Conservation (phyloP, 495 filamentous ascomycete genomes). For the Penicillium malachiteum region DNA sequence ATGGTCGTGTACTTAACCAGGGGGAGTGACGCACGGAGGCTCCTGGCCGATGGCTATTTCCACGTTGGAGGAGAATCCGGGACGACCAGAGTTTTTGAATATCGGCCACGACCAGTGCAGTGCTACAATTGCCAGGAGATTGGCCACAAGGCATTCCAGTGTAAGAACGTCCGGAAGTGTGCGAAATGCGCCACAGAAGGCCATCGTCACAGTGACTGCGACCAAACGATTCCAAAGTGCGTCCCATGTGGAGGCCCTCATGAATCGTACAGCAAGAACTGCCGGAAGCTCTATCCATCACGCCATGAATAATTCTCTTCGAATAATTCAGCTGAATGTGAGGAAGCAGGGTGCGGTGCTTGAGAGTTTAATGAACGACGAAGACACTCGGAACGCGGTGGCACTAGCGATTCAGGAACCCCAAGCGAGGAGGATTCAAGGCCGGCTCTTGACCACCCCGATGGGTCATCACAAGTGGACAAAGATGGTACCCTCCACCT, state of each 20-base stretch:
- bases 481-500: conserved; percentile 28
- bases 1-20: conserved; percentile 37
- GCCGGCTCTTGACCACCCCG: conserved; percentile 20
- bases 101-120: conserved; percentile 24
- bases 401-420: conserved; percentile 28
- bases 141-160: conserved; percentile 25
- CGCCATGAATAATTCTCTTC: conserved; percentile 28
- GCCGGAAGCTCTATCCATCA: conserved; percentile 23
- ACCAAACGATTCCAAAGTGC: conserved; percentile 22
- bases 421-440: conserved; percentile 25
- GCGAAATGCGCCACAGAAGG: conserved; percentile 26
- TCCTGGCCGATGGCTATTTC: conserved; percentile 27
- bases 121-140: too few species aligned
- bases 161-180: conserved; percentile 27
- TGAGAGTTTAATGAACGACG: conserved; percentile 31
- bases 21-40: conserved; percentile 22
- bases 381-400: conserved; percentile 14
- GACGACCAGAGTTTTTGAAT: conserved; percentile 25
- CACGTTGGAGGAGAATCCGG: conserved; percentile 28
- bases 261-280: conserved; percentile 34
- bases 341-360: conserved; percentile 27
- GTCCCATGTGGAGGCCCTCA: conserved; percentile 25
- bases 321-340: conserved; percentile 31
- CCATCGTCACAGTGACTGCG: conserved; percentile 24
- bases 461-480: conserved; percentile 31